Base-by-base conservation (phyloP, 73 alveolate species). In the Paraurostyla sp. region DNA sequence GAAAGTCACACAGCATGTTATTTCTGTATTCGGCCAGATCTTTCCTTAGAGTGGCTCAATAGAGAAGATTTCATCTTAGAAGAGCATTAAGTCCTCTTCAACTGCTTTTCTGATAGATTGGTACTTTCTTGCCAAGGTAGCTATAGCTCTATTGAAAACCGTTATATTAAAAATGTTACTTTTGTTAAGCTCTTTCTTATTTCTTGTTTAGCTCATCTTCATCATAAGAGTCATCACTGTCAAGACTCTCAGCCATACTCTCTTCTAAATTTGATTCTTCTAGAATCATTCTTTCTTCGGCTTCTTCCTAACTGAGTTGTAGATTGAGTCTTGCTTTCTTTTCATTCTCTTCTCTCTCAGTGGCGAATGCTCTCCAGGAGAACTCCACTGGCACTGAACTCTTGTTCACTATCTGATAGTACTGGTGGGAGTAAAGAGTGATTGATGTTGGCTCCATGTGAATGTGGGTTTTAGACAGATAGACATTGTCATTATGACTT, bases 281-380 rank as follows among this genome's bases (percentile, higher is more conserved):
- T 15, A 97, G 94, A 50, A 97, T 94, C 98, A 97, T 97, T 85
- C 99, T 96, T 85, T 98, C 99, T 84, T 98, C 99, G 54, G 98
- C 99, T 80, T 98, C 99, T 91, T 98, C 99, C 59, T 98, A 96
- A 50, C 95, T 94, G 71, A 98, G 93, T 82, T 98, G 96, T 51
- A 90, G 90, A 50, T 95, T 92, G 7, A 98, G 97, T 89, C 97
- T 95, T 68, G 95, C 93, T 69, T 98, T 98, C 93, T 98, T 97
- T 83, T 96, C 99, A 87, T 98, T 93, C 90, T 99, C 99, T 84
- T 98, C 99, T 71, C 95, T 96, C 82, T 97, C 99, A 35, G 99
- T 96, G 25, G 99, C 99, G 92, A 99, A 99, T 49, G 99, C 99
- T 73, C 99, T 95, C 99, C 99, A 99, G 57, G 98, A 99, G 89